Conservation (phyloP, 2,329 filamentous ascomycete species). For the Aureobasidium pullulans region DNA sequence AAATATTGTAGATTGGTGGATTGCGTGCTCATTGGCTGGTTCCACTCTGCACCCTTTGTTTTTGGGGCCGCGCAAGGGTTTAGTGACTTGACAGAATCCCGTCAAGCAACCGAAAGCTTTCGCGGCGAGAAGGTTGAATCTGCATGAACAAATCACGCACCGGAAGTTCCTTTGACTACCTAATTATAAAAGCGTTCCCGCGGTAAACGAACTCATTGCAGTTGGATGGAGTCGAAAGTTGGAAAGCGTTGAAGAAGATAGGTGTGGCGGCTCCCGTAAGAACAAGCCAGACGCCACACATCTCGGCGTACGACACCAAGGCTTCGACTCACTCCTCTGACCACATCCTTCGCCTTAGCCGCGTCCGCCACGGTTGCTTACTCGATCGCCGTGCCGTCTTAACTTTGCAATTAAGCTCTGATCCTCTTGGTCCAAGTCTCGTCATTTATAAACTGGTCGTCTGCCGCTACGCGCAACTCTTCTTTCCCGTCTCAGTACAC, state of each 20-base stretch:
- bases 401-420: constrained; percentile 1
- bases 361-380: background rate
- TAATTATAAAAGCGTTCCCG: background rate
- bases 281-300: background rate
- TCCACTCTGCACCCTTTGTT: constrained; percentile 2
- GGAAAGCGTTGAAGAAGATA: background rate
- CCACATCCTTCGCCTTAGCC: constrained; percentile 4
- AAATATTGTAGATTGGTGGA: background rate
- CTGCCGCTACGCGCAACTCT: background rate
- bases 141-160: background rate
- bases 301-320: background rate
- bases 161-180: background rate
- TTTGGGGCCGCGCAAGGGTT: background rate
- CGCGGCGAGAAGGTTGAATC: background rate
- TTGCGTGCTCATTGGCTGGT: background rate
- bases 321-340: background rate
- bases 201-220: background rate
- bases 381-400: background rate
- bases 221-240: background rate
- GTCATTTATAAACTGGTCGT: background rate
- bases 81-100: background rate
- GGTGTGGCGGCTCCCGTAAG: background rate
- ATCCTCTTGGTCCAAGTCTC: background rate
- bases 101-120: background rate
- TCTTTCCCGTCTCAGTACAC: background rate